Conservation (phyloP, 805 yeast species). For the Saccharomycopsis olivae region DNA sequence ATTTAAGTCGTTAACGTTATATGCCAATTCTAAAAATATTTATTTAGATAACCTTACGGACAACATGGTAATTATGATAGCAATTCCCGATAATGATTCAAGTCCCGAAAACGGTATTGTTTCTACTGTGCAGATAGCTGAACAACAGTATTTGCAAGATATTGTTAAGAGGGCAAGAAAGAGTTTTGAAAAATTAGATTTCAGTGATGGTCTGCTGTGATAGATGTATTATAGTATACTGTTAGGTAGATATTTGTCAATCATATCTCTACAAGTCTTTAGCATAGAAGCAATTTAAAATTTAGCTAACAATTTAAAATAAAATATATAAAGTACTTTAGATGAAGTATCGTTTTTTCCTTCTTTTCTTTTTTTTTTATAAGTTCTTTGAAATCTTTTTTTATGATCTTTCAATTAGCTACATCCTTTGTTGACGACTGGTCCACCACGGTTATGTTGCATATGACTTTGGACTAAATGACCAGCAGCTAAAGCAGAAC, state of each 20-base stretch:
- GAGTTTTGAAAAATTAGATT: slow-evolving; percentile 14
- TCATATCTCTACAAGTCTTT: no score
- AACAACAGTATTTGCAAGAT: slow-evolving; percentile 14
- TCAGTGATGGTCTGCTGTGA: slow-evolving; percentile 7
- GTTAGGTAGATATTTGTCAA: neutral
- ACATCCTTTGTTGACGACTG: slow-evolving; percentile 1
- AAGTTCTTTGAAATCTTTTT: no score
- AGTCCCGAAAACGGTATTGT: slow-evolving; percentile 4
- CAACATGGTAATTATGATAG: slow-evolving; percentile 37
- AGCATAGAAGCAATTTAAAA: no score
- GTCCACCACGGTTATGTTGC: slow-evolving; percentile 54
- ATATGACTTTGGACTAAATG: slow-evolving; percentile 96
- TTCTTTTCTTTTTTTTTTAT: no score
- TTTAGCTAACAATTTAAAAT: no score
- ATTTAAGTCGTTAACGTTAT: slow-evolving; percentile 35
- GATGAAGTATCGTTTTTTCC: no score
- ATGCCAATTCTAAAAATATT: slow-evolving; percentile 35
- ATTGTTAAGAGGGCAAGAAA: slow-evolving; percentile 18
- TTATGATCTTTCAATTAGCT: no score
- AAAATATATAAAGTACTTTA: no score
- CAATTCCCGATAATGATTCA: slow-evolving; percentile 28
- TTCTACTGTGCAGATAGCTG: slow-evolving; percentile 18
- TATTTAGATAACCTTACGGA: slow-evolving; percentile 36
- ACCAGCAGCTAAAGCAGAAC: slow-evolving; percentile 97
- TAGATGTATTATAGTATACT: no score